Evolutionary conservation across 768 basidiomycete genomes (phyloP).

Genomic region (Agrocybe praecox): DNA sequence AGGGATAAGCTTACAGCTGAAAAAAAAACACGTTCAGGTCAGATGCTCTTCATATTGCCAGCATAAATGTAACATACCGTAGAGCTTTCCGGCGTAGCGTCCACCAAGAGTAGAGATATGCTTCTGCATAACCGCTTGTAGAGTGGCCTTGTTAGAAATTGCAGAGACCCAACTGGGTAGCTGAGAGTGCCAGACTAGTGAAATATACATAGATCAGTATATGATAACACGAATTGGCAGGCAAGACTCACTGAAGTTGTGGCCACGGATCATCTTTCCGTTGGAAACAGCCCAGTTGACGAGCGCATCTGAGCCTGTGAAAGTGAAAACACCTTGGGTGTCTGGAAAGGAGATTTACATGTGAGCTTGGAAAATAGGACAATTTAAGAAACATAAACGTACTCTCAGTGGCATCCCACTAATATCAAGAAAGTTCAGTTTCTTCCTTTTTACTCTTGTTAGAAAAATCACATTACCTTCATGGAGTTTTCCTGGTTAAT

Average conservation of each 20-base stretch:
- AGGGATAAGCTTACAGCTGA: constrained; percentile 9
- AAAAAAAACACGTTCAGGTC: not conserved
- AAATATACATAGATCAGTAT: constrained; percentile 28
- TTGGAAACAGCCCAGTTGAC: constrained; percentile 42
- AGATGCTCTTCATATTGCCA: not conserved
- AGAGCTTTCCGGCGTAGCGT: constrained; percentile 48
- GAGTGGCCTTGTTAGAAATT: constrained; percentile 36
- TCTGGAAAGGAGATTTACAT: constrained; percentile 13
- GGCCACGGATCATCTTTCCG: constrained; percentile 42
- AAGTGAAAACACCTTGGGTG: constrained; percentile 34
- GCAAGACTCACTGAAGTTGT: constrained; percentile 32
- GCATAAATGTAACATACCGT: constrained; percentile 26
- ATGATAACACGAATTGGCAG: not conserved
- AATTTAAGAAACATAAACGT: constrained; percentile 1
- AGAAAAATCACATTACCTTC: no score
- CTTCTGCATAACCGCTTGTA: constrained; percentile 46
- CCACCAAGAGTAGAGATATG: constrained; percentile 49
- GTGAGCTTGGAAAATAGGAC: not conserved
- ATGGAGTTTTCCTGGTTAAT: constrained; percentile 39
- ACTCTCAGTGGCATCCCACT: constrained; percentile 46
- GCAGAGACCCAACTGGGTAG: constrained; percentile 44
- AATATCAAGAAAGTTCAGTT: not conserved
- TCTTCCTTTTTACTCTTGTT: not conserved
- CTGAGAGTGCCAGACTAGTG: constrained; percentile 31
- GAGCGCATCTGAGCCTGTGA: constrained; percentile 33